Conservation (phyloP, 1,139 yeast species). For the Taiozyma sp. region DNA sequence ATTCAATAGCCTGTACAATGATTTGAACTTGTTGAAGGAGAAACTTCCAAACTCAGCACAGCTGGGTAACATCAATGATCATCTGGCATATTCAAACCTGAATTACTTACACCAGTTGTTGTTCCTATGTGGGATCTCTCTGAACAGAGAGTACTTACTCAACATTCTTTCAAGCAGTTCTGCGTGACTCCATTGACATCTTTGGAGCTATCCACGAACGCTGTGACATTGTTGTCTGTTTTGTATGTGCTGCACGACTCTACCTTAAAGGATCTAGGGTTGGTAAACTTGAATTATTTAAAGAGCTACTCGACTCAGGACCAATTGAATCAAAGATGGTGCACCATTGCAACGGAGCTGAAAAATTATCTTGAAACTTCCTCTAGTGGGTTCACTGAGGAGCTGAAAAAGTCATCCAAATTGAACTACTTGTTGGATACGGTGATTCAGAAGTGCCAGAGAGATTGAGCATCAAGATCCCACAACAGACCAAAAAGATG, state of each 20-base stretch:
- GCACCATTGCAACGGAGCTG: slow-evolving; percentile 7
- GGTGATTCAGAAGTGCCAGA: slow-evolving; percentile 12
- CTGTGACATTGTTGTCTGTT: slow-evolving; percentile 30
- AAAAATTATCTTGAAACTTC: slow-evolving; percentile 7
- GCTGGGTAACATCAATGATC: slow-evolving; percentile 29
- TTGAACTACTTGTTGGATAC: slow-evolving; percentile 10
- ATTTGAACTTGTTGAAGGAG: slow-evolving; percentile 24
- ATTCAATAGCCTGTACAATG: slow-evolving; percentile 25
- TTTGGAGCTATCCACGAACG: slow-evolving; percentile 33
- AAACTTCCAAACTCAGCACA: slow-evolving; percentile 25
- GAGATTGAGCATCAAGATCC: slow-evolving; percentile 7
- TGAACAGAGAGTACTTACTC: slow-evolving; percentile 33
- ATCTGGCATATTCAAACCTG: slow-evolving; percentile 30
- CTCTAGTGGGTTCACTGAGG: slow-evolving; percentile 2
- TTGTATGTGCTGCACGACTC: slow-evolving; percentile 6
- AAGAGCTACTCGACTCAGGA: slow-evolving; percentile 3
- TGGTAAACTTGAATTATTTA: slow-evolving; percentile 4
- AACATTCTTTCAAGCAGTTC: slow-evolving; percentile 28
- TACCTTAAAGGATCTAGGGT: slow-evolving; percentile 3
- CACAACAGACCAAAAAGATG: slow-evolving; percentile 7
- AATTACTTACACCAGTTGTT: slow-evolving; percentile 34
- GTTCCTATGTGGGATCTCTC: slow-evolving; percentile 31
- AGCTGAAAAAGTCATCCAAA: slow-evolving; percentile 3
- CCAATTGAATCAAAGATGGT: slow-evolving; percentile 8
- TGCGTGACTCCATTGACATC: slow-evolving; percentile 38